Evolutionary conservation across 495 filamentous ascomycete genomes (phyloP), one percentile per base, ranked within the genome.

Genomic region (Opeltia flavorubescens): DNA sequence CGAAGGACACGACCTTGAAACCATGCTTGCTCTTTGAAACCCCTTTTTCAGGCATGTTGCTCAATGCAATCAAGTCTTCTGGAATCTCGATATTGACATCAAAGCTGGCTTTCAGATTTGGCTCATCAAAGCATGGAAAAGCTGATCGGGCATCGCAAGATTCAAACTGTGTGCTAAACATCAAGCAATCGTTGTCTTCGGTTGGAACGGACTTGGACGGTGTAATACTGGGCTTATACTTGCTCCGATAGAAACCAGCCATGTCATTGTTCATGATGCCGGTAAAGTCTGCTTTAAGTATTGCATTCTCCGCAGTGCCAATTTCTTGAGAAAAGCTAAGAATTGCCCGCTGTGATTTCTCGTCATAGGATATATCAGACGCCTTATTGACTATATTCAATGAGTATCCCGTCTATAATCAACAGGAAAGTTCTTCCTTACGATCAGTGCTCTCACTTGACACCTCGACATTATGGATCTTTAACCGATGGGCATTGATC

Each of bases 41-140:
- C 26, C 71, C 69, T 62, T 86, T 85, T 56, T 80, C 76, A 2
- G 88, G 86, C 86, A 95, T 95, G 63, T 98, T 98, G 63, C 85
- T 89, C 42, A 98, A 68, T 7, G 89, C 93, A 18, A 82, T 78
- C 59, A 87, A 80, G 51, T 84, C 83, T 15, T 83, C 80, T 21
- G 93, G 91, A 9, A 94, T 74, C 66, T 94, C 88, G 42, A 98
- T 83, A 55, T 82, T 71, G 47, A 98, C 83, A 62, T 94, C 89
- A 57, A 94, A 96, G 6, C 86, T 85, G 21, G 91, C 86, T 65
- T 98, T 98, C 43, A 95, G 71, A 56, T 93, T 95, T 17, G 91
- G 91, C 67, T 98, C 91, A 59, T 98, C 91, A 55, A 96, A 96
- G 69, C 91, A 96, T 36, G 91, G 91, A 62, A 98, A 93, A 18